phyloP scores from a whole-genome alignment of 257 asterid genomes.

The Solanum chilense region DNA sequence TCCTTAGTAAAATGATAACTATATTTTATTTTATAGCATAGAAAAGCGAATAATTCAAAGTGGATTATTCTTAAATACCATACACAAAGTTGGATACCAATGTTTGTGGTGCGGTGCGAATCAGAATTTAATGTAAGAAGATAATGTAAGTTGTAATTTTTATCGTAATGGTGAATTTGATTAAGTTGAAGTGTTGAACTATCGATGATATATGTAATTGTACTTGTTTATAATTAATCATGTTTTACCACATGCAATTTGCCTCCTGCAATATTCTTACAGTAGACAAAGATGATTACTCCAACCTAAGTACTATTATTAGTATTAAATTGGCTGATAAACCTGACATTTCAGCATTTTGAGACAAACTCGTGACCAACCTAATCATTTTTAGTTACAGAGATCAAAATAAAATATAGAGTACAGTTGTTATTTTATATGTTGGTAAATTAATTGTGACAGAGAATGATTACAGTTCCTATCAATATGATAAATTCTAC shows the following conservation, averaged over 20 bases:
- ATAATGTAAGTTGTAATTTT: no score
- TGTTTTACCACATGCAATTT: background rate
- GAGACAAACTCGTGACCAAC: slow-evolving; percentile 4
- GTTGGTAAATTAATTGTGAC: background rate
- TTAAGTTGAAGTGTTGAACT: background rate
- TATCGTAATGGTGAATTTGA: no score
- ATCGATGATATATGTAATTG: background rate
- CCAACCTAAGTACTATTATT: background rate
- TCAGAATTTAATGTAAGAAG: background rate
- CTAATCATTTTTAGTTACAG: background rate
- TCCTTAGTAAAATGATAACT: background rate
- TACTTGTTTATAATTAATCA: background rate
- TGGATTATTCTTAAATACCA: background rate
- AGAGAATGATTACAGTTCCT: background rate
- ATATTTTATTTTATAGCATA: background rate
- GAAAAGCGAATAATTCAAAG: background rate
- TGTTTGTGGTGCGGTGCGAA: background rate
- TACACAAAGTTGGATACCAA: background rate
- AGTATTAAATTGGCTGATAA: background rate
- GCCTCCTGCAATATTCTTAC: background rate
- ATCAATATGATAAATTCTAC: background rate
- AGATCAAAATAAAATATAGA: background rate
- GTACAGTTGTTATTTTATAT: background rate
- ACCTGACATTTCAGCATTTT: background rate
- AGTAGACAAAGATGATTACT: background rate